Evolutionary conservation across 352 stramenopile genomes (phyloP), one percentile per base, ranked within the genome.

Genomic region (Globisporangium irregulare): DNA sequence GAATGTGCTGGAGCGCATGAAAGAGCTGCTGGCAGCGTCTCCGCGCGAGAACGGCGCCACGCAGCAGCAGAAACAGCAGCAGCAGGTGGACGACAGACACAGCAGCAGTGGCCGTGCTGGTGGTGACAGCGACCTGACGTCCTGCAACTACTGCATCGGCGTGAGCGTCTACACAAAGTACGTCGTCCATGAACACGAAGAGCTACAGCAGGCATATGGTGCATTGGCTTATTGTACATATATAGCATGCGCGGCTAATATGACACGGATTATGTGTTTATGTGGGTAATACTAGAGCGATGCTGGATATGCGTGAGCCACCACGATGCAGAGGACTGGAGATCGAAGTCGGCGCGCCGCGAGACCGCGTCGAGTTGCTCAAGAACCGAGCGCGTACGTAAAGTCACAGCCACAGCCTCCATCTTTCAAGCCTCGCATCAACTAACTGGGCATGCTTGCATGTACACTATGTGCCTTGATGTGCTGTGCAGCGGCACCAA

Each of bases 121-220:
- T 1, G n/a, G 20, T 2, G 51, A 53, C 12, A 55, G 59, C 24
- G 46, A 62, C 59, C 4, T 64, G 32, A 69, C 68, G 0, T 63
- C 72, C 1, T 91, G 83, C 76, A 82, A 48, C 57, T 83, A 84
- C 68, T 91, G 83, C 63, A 50, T 91, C 7, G 83, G 83, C 54
- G 60, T 91, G 41, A 86, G 79, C 51, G 75, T 91, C 9, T 91
- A 91, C 78, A 91, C 76, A 65, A 87, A 78, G 83, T 91, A 70
- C 57, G 75, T 43, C 24, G 27, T 32, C 27, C 48, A 29, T 53
- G 36, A 38, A 20, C 20, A 41, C 25, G 27, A 20, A 3, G 54
- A 3, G 25, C 7, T 22, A 41, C 7, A 7, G 22, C 15, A 57
- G n/a, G 4, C 15, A 57, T 8, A 48, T 48, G 12, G n/a, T 20